Base-by-base conservation (phyloP, 1,284 basidiomycete species). In the Ustilago esculenta region DNA sequence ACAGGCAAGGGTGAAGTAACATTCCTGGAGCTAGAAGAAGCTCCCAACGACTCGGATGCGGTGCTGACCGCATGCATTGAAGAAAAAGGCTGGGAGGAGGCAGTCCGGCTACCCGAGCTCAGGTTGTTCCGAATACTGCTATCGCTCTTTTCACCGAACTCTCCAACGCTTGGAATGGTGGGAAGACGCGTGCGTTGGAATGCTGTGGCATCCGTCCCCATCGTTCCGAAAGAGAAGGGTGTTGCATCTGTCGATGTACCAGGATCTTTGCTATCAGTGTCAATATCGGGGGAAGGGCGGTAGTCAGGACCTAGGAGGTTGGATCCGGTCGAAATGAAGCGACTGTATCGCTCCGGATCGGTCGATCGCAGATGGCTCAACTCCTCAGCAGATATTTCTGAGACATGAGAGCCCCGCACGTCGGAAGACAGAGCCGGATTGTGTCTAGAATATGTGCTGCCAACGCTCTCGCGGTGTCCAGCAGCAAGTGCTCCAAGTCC, bases 141-240 rank as follows among this genome's bases (percentile, higher is more conserved):
- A 15, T 63, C 56, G 55, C 55, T 54, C 36, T 47, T 50, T 44
- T 75, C 73, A 20, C 73, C 72, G 18, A 76, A 70, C 40, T 76
- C 73, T 35, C 72, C 57, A 8, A 76, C 73, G 32, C 63, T 71
- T 7, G 49, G 64, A 43, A 76, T 76, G 8, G 73, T 74, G 1
- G 73, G 54, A 25, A 76, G 58, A 1, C 73, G 50, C 1, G 55
- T 36, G 14, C 51, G 58, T 18, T 45, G 51, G 24, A 27, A 34
- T 15, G 41, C 45, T 4, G 37, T 25, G 5, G 15, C 30, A 3
- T 23, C 57, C 8, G 23, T 46, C 18, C 51, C 48, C 21, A 42
- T 18, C 1, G 46, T 46, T 2, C 41, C 58, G 8, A 20, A 11
- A n/a, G 17, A 36, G 9, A 34, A 36, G 20, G 43, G n/a, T 23